These are phyloP conservation scores for Betula pendula DNA, from an alignment of 306 rosid genomes.

Conservation along the genomic window DNA sequence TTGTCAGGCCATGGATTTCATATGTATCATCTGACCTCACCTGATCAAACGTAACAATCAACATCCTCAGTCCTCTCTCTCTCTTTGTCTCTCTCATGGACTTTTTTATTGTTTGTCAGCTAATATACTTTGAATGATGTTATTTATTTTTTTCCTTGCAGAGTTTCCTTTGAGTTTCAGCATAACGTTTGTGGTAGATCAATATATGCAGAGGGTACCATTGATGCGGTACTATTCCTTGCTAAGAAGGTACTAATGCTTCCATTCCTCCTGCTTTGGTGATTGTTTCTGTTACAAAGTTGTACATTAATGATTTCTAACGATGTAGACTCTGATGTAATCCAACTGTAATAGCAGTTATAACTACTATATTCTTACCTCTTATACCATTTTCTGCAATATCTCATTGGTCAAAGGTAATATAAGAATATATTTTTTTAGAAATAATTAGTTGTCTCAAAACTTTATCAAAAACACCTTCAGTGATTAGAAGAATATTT, in stretches of 20 bases:
- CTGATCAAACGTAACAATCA: conserved; percentile 73
- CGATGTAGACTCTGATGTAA: background rate
- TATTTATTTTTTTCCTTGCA: conserved; percentile 31
- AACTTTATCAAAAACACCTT: background rate
- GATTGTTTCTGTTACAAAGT: background rate
- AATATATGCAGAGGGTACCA: conserved; percentile 90
- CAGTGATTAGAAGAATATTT: background rate
- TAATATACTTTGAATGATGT: conserved; percentile 3
- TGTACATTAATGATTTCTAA: background rate
- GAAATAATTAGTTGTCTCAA: background rate
- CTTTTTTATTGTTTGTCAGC: background rate
- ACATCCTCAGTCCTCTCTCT: conserved; percentile 21
- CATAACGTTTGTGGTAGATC: conserved; percentile 97
- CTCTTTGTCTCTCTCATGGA: no score
- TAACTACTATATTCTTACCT: background rate
- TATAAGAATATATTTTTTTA: background rate
- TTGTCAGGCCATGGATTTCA: conserved; percentile 84
- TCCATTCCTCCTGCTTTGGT: conserved; percentile 17
- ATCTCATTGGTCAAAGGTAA: background rate
- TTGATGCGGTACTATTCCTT: conserved; percentile 81
- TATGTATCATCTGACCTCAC: conserved; percentile 85
- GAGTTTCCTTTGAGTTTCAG: conserved; percentile 94
- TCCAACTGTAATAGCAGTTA: background rate
- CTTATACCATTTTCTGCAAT: background rate
- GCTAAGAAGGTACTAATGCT: conserved; percentile 68